These are phyloP conservation scores for Candida saitoana DNA, from an alignment of 805 yeast genomes.

Conservation along the genomic window DNA sequence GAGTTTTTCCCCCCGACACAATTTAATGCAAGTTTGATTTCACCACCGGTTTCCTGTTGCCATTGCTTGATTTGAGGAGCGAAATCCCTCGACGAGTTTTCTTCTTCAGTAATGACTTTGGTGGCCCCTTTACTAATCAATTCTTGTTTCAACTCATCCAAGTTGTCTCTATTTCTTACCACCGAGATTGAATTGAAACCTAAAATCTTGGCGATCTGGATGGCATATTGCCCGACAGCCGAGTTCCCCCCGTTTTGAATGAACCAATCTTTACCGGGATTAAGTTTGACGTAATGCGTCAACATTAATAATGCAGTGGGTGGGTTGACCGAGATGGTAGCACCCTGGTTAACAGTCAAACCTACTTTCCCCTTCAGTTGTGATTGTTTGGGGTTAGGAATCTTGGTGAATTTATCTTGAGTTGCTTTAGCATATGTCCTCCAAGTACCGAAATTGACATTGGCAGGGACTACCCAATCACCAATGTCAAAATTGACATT, in stretches of 20 bases:
- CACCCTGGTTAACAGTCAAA: slow-evolving; percentile 56
- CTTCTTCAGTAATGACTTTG: slow-evolving; percentile 83
- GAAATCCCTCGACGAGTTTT: slow-evolving; percentile 67
- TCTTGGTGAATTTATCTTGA: slow-evolving; percentile 50
- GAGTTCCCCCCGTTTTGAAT: slow-evolving; percentile 96
- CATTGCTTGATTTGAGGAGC: slow-evolving; percentile 54
- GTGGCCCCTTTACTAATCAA: slow-evolving; percentile 74
- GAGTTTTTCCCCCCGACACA: slow-evolving; percentile 91
- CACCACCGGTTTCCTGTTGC: slow-evolving; percentile 45
- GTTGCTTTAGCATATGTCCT: slow-evolving; percentile 55
- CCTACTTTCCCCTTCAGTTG: slow-evolving; percentile 32
- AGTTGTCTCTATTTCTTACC: slow-evolving; percentile 78
- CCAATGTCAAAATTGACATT: slow-evolving; percentile 54
- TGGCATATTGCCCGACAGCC: slow-evolving; percentile 88
- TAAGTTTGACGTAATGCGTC: slow-evolving; percentile 57
- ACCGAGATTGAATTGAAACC: slow-evolving; percentile 84
- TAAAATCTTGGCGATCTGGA: slow-evolving; percentile 75
- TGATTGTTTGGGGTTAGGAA: slow-evolving; percentile 52
- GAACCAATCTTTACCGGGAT: slow-evolving; percentile 76
- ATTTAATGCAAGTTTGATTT: slow-evolving; percentile 76
- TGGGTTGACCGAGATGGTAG: slow-evolving; percentile 90
- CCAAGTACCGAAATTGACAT: slow-evolving; percentile 91
- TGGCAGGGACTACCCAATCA: slow-evolving; percentile 83
- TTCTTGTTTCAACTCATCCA: slow-evolving; percentile 53
- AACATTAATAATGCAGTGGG: slow-evolving; percentile 89